Percentiles rank a stretch among this genome's conserved stretches.
phyloP scores from a whole-genome alignment of 306 rosid species.

The Dryas octopetala region DNA sequence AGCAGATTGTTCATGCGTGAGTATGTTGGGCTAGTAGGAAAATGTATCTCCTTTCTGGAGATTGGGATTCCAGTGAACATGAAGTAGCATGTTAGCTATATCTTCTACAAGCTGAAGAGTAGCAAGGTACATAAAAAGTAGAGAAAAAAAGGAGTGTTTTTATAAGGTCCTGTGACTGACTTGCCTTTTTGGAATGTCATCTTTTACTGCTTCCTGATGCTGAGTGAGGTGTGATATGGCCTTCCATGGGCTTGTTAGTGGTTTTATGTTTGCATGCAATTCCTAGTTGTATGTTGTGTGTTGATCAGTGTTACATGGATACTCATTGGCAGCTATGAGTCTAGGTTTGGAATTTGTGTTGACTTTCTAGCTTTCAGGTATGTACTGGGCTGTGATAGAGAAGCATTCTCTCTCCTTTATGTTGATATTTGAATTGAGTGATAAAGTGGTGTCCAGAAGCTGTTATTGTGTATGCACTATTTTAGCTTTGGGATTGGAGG shows the following conservation, averaged over 20 bases:
- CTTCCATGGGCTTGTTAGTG: background rate
- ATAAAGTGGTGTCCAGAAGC: background rate
- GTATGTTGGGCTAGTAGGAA: background rate
- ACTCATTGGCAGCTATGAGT: background rate
- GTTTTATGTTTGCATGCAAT: background rate
- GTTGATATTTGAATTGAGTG: background rate
- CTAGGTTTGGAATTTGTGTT: background rate
- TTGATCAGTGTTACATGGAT: background rate
- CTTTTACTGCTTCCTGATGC: background rate
- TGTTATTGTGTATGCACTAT: background rate
- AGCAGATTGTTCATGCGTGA: background rate
- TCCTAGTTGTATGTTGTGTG: background rate
- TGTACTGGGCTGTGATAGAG: background rate
- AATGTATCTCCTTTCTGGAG: background rate
- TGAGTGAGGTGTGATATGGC: background rate
- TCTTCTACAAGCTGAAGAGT: background rate
- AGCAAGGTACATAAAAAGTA: slow-evolving; percentile 2
- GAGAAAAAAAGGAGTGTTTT: background rate
- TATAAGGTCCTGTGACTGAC: background rate
- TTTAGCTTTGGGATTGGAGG: background rate
- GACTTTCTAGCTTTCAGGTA: background rate
- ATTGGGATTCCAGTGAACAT: background rate
- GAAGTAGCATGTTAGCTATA: slow-evolving; percentile 8
- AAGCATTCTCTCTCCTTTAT: background rate
- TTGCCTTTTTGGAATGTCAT: background rate